Evolutionary conservation across 1,139 yeast species (phyloP).

Genomic region (Pichia sp.): DNA sequence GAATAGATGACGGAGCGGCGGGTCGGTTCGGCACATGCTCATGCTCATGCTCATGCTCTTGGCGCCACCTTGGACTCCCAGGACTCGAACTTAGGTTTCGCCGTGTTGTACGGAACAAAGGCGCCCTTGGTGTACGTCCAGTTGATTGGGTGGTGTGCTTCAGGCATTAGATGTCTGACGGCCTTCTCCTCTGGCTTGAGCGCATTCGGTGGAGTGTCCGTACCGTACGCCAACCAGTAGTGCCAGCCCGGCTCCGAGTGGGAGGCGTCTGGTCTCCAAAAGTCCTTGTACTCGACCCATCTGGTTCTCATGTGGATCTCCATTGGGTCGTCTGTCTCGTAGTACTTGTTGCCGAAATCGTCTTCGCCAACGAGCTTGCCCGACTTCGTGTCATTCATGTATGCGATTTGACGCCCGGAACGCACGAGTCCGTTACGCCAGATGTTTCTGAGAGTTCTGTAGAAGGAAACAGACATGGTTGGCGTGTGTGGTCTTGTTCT

Average conservation of each 20-base stretch:
- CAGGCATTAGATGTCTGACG: slow-evolving; percentile 41
- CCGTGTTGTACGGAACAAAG: slow-evolving; percentile 78
- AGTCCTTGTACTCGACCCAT: slow-evolving; percentile 76
- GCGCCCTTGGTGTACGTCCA: slow-evolving; percentile 68
- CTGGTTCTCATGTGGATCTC: slow-evolving; percentile 87
- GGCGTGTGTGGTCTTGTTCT: not conserved
- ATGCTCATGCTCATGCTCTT: slow-evolving; percentile 26
- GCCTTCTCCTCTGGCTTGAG: slow-evolving; percentile 52
- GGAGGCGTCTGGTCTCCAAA: slow-evolving; percentile 65
- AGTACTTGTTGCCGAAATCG: slow-evolving; percentile 72
- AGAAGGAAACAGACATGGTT: slow-evolving; percentile 53
- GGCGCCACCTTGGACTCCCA: slow-evolving; percentile 68
- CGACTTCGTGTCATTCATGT: slow-evolving; percentile 73
- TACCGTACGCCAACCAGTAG: slow-evolving; percentile 85
- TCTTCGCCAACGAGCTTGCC: slow-evolving; percentile 47
- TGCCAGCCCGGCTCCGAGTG: slow-evolving; percentile 91
- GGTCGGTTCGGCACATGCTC: slow-evolving; percentile 24
- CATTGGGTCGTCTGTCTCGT: slow-evolving; percentile 67
- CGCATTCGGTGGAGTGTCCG: slow-evolving; percentile 67
- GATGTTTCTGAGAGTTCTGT: slow-evolving; percentile 60
- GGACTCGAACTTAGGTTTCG: slow-evolving; percentile 61
- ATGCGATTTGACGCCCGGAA: slow-evolving; percentile 68
- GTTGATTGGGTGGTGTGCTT: slow-evolving; percentile 44
- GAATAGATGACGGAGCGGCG: not conserved
- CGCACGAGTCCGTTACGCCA: slow-evolving; percentile 62